Evolutionary conservation across 257 asterid genomes (phyloP).

Genomic region (Solanum boliviense): DNA sequence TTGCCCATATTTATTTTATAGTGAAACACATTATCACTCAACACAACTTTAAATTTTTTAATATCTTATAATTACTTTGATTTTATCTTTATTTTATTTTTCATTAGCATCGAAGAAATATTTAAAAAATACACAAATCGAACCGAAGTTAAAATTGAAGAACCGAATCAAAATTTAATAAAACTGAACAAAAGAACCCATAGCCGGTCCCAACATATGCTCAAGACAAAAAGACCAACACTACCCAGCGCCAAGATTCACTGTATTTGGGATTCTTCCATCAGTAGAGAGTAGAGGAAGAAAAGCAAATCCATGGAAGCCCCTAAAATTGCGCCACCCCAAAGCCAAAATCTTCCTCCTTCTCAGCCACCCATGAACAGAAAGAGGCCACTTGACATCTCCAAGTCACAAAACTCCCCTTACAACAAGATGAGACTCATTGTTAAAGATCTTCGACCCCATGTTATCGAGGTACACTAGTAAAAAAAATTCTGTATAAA

Average conservation of each 20-base stretch:
- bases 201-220: background rate
- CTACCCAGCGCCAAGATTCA: background rate
- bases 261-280: background rate
- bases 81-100: too few species aligned
- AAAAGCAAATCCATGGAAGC: conserved; percentile 22
- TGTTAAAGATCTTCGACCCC: conserved; percentile 70
- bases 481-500: background rate
- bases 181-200: background rate
- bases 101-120: background rate
- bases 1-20: too few species aligned
- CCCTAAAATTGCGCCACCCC: conserved; percentile 2
- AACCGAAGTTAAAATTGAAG: too few species aligned
- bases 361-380: conserved; percentile 15
- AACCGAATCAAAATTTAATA: too few species aligned
- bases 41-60: too few species aligned
- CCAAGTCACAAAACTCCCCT: conserved; percentile 36
- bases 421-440: conserved; percentile 54
- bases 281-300: background rate
- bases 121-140: too few species aligned
- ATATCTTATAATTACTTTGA: background rate
- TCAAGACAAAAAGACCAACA: background rate
- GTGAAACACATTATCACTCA: background rate
- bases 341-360: background rate
- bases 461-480: conserved; percentile 53
- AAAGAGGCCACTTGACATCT: conserved; percentile 42